A percentile compares a stretch with the other conserved stretches of the same genome.
Evolutionary conservation across 371 early-diverging fungal genomes (phyloP).

Genomic region (Lichtheimia ramosa): DNA sequence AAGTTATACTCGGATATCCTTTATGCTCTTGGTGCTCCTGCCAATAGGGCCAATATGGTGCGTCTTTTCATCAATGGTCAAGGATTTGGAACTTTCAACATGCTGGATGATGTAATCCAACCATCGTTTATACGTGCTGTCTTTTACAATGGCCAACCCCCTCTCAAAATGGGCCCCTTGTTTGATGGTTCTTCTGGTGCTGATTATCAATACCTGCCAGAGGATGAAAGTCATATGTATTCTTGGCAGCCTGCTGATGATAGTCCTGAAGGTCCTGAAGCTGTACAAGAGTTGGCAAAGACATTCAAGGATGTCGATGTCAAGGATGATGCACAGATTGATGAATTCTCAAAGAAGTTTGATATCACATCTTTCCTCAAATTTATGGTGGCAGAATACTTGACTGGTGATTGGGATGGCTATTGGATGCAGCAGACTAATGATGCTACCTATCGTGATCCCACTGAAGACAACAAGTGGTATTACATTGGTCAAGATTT

Average conservation of each 20-base stretch:
- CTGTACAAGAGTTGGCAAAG: slow-evolving; percentile 40
- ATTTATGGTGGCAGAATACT: slow-evolving; percentile 61
- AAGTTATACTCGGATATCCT: slow-evolving; percentile 58
- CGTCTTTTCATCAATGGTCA: slow-evolving; percentile 54
- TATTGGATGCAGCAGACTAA: slow-evolving; percentile 62
- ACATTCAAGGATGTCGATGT: slow-evolving; percentile 36
- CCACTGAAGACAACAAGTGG: slow-evolving; percentile 39
- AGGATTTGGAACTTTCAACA: slow-evolving; percentile 56
- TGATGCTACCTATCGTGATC: slow-evolving; percentile 55
- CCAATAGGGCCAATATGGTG: slow-evolving; percentile 55
- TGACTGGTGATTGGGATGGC: slow-evolving; percentile 57
- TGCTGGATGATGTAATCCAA: slow-evolving; percentile 48
- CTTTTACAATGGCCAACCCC: slow-evolving; percentile 49
- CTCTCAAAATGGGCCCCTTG: slow-evolving; percentile 46
- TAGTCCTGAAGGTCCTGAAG: slow-evolving; percentile 34
- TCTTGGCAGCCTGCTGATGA: slow-evolving; percentile 29
- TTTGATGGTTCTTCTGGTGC: slow-evolving; percentile 59
- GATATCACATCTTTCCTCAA: slow-evolving; percentile 48
- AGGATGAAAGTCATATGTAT: slow-evolving; percentile 19
- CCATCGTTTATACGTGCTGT: slow-evolving; percentile 52
- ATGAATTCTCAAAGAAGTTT: slow-evolving; percentile 35
- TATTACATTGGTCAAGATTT: slow-evolving; percentile 53
- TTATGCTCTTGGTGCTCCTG: slow-evolving; percentile 52
- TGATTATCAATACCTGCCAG: slow-evolving; percentile 27
- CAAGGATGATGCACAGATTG: slow-evolving; percentile 40